Base-by-base conservation (phyloP, 1,284 basidiomycete species). In the Marasmius sp. region DNA sequence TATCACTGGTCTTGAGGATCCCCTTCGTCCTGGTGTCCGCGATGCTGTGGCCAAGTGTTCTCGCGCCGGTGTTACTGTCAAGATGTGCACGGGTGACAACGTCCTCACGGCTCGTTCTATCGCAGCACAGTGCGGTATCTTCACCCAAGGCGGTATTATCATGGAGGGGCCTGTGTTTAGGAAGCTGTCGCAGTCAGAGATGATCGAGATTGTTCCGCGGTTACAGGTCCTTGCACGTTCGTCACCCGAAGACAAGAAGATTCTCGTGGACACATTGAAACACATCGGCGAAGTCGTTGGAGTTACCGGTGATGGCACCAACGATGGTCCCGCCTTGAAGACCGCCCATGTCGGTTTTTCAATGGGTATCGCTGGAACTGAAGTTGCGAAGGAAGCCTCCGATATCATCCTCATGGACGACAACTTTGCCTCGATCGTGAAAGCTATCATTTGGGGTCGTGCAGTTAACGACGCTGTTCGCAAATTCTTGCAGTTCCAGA, bases 1-100 rank as follows among this genome's bases (percentile, higher is more conserved):
- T 50, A 91, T 99, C 67, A 87, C 88, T 65, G 97, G 94, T 72
- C 97, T 99, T 72, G 96, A 98, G 73, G 97, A 99, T 72, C 97
- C 97, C 39, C 85, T 99, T 6, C 92, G 97, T 47, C 85, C 87
- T 1, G 95, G 95, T 72, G 96, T 99, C 18, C 85, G 85, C 8
- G 85, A 95, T 12, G 95, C 96, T 33, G 97, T 99, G 33, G 81
- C 84, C 56, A 88, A 92, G 65, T 98, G 95, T 73, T 86, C 87
- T 68, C 84, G 82, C 60, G 97, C 97, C 45, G 96, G 96, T 67
- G 95, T 99, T n/a, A 83, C 85, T 36, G 89, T 99, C 79, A 98
- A 98, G 81, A 99, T 99, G 96, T 97, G 94, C 75, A 98, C 97
- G 0, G 97, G 96, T 72, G 97, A 99, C 78, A 99, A 98, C 69